Percentiles rank a stretch among this genome's conserved stretches.
These are phyloP conservation scores for Lolium perenne DNA, from an alignment of 176 grass and related monocot species.

Conservation along the genomic window DNA sequence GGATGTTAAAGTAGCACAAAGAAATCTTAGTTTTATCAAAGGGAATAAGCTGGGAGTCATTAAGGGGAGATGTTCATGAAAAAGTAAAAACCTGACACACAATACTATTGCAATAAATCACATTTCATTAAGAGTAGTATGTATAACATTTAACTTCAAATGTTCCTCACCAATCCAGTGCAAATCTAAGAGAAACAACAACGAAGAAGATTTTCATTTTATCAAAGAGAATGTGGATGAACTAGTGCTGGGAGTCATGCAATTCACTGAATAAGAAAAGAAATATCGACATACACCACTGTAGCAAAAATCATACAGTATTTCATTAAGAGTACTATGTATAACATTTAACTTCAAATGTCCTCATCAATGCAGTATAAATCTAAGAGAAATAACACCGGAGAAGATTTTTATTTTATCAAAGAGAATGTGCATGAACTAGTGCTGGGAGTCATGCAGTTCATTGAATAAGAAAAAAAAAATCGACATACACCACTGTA, in stretches of 20 bases:
- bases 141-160: background rate
- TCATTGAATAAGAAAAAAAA: background rate
- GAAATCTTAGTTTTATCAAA: background rate
- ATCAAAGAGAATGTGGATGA: background rate
- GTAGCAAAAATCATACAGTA: no score
- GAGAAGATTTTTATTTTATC: no score
- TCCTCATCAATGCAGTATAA: no score
- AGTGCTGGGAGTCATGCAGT: background rate
- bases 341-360: background rate
- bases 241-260: background rate
- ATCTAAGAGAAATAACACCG: no score
- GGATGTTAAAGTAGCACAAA: background rate
- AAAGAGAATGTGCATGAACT: no score
- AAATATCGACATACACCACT: background rate
- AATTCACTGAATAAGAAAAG: background rate
- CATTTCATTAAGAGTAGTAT: background rate
- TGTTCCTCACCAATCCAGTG: no score
- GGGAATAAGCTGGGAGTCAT: background rate
- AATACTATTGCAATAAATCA: background rate
- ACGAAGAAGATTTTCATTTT: no score
- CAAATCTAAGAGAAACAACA: no score
- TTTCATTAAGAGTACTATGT: background rate
- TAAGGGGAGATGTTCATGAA: background rate
- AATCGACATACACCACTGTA: background rate
- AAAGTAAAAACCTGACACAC: background rate